These are phyloP conservation scores for Gonium pectorale DNA, from an alignment of 139 green algal species.

Conservation along the genomic window DNA sequence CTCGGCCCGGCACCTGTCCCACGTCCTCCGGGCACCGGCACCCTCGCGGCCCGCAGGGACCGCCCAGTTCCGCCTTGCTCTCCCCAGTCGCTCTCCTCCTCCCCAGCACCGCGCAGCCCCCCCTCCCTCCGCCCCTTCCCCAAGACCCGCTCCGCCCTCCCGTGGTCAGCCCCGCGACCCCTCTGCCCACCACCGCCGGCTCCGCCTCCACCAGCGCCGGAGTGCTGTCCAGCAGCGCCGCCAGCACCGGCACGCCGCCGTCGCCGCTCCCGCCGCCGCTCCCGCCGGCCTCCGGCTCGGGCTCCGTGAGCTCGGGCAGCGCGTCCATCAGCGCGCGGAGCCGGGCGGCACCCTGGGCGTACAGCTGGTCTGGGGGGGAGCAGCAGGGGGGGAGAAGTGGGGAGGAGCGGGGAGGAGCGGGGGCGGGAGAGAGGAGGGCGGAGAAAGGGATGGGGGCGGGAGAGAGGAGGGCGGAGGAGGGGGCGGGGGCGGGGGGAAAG, in stretches of 20 bases:
- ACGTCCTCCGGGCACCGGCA: too few relatives aligned
- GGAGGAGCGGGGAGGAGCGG: background rate
- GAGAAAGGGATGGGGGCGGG: background rate
- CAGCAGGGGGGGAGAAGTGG: background rate
- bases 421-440: background rate
- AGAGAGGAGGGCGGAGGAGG: background rate
- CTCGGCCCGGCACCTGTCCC: too few relatives aligned
- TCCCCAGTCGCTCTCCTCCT: too few relatives aligned
- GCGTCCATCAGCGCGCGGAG: conserved; percentile 3
- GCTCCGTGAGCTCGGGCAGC: conserved; percentile 4
- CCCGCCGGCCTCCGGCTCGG: too few relatives aligned
- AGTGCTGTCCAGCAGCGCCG: background rate
- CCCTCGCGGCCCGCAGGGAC: too few relatives aligned
- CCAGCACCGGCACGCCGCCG: conserved; percentile 24
- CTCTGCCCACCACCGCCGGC: background rate
- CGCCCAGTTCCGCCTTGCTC: too few relatives aligned
- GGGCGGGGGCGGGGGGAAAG: background rate
- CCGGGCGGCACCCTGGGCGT: background rate
- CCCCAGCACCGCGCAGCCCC: too few relatives aligned
- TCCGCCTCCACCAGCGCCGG: conserved; percentile 4
- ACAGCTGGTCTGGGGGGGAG: background rate
- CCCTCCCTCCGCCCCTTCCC: too few relatives aligned
- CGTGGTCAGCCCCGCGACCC: background rate
- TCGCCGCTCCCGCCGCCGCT: background rate
- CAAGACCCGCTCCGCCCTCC: background rate